Evolutionary conservation across 768 basidiomycete genomes (phyloP).

Genomic region (Hygrophoropsis aurantiaca): DNA sequence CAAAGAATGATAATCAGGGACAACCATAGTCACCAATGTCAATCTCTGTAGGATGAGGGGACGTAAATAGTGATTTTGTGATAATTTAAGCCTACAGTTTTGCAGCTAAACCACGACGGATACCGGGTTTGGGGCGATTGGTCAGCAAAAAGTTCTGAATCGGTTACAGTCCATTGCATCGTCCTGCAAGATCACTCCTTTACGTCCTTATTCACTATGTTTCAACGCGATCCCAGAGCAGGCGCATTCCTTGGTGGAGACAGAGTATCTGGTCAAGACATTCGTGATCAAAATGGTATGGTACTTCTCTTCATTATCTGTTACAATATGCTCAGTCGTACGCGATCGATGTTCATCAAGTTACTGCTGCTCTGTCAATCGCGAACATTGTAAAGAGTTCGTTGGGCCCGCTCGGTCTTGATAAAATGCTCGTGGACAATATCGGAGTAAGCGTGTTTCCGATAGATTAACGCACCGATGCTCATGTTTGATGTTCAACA

Average conservation of each 20-base stretch:
- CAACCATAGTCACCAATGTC: no score
- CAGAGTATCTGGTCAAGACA: conserved; percentile 91
- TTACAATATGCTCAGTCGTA: not conserved
- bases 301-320: not conserved
- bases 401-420: conserved; percentile 89
- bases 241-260: conserved; percentile 94
- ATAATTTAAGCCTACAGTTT: no score
- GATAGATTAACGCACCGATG: conserved; percentile 5
- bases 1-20: no score
- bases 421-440: conserved; percentile 98
- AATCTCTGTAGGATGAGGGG: no score
- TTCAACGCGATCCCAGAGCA: conserved; percentile 88
- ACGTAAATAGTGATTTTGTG: no score
- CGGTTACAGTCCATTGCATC: no score
- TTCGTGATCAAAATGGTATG: conserved; percentile 94
- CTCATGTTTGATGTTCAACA: no score
- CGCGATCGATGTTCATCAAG: conserved; percentile 41
- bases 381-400: conserved; percentile 98
- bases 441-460: conserved; percentile 69
- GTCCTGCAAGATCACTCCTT: no score
- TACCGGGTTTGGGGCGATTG: no score
- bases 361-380: conserved; percentile 93
- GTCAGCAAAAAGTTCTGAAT: no score
- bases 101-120: no score
- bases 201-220: conserved; percentile 46